These are phyloP conservation scores for Jackrogersella multiformis DNA, from an alignment of 495 filamentous ascomycete species.

Conservation along the genomic window DNA sequence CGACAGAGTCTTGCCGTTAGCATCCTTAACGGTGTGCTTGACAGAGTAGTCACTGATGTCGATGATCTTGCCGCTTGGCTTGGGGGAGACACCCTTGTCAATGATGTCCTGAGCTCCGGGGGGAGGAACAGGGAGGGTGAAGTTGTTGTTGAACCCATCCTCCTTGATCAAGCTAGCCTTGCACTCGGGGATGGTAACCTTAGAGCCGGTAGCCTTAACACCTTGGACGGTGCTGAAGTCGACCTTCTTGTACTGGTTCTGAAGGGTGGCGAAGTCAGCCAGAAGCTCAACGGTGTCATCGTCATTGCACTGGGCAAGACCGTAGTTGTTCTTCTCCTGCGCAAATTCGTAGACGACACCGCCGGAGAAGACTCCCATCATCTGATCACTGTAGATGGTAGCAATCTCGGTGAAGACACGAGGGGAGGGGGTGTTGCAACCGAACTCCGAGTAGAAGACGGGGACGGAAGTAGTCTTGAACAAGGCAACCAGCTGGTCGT, in stretches of 20 bases:
- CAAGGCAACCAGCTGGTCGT: conserved; percentile 73
- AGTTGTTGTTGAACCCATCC: conserved; percentile 73
- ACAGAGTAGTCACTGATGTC: conserved; percentile 54
- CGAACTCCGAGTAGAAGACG: conserved; percentile 96
- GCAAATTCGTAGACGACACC: conserved; percentile 91
- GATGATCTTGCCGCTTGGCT: conserved; percentile 53
- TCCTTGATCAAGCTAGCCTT: conserved; percentile 67
- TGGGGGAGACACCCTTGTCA: conserved; percentile 60
- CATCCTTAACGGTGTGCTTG: conserved; percentile 51
- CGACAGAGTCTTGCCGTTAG: conserved; percentile 49
- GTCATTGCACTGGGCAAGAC: conserved; percentile 74
- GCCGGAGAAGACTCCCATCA: conserved; percentile 82
- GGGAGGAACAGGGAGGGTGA: conserved; percentile 70
- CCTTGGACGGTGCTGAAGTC: conserved; percentile 70
- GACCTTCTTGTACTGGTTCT: conserved; percentile 75
- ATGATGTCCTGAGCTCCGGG: conserved; percentile 60
- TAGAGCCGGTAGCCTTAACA: conserved; percentile 60
- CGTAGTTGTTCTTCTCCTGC: conserved; percentile 76
- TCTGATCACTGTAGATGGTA: conserved; percentile 80
- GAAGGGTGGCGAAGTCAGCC: conserved; percentile 78
- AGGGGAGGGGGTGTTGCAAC: conserved; percentile 84
- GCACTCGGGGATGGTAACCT: conserved; percentile 67
- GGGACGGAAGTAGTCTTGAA: conserved; percentile 80
- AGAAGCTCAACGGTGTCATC: conserved; percentile 72
- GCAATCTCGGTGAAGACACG: conserved; percentile 85